Evolutionary conservation across 208 protist genomes (phyloP), one percentile per base, ranked within the genome.

Genomic region (Kentomonas sorsogonicus): DNA sequence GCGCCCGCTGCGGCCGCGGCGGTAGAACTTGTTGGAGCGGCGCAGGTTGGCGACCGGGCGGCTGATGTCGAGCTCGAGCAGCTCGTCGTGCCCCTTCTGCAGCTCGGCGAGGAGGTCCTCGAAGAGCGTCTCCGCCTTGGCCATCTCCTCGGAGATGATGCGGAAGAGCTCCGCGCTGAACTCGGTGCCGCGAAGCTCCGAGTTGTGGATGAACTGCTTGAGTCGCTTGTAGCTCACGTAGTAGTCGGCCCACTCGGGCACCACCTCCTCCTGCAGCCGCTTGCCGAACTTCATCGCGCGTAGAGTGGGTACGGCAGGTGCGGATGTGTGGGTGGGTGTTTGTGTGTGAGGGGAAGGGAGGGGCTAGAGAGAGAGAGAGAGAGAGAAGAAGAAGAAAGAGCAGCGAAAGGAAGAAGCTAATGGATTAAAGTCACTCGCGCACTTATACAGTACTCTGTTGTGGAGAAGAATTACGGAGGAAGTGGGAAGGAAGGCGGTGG

Each of bases 221-320:
- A 95, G 71, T 0, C 70, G 72, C 69, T 95, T 91, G 65, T 95
- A 95, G 58, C 79, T 83, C 31, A 95, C 83, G 67, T 95, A 95
- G 60, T 72, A 84, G 16, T 80, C 77, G n/a, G 60, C 62, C 85
- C 89, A 95, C 56, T 95, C 69, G 22, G 74, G 74, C 38, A 93
- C 77, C 26, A 89, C 78, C 66, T 95, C 84, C 53, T 92, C 82
- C 45, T 78, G 68, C 51, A 95, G 39, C 30, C 89, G 89, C 69
- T 95, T 95, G 15, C 89, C 89, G 59, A 95, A 95, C 81, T 95
- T 95, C 89, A 95, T 93, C 25, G 26, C 52, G 26, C 23, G n/a
- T 13, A n/a, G n/a, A n/a, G n/a, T n/a, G n/a, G n/a, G n/a, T n/a
- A n/a, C n/a, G n/a, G 11, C 13, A 59, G 34, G 33, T 41, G 16